Evolutionary conservation across 1,139 yeast species (phyloP), one percentile per base, ranked within the genome.

Genomic region (Debaryomyces robertsiae): DNA sequence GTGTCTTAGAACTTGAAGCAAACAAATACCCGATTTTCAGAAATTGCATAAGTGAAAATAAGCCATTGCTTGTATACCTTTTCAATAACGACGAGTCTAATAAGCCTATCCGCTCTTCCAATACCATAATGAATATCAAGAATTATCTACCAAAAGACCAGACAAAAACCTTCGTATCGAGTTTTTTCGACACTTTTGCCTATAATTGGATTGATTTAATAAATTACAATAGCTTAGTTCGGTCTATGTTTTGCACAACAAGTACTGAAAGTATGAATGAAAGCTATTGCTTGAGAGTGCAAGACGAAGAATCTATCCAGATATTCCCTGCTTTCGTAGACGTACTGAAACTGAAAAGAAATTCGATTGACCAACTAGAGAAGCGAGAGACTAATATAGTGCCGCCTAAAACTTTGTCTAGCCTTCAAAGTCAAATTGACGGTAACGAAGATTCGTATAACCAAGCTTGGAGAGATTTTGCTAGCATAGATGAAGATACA

Each of bases 131-230:
- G 49, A 57, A 52, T 25, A 48, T 49, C 42, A 55, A 54, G 30
- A 54, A 59, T 29, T 63, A 60, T 44, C 42, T 64, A n/a, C 33
- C 49, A 2, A 39, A 32, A 16, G 41, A 45, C 27, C 46, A 44
- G 2, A 43, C 41, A n/a, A 41, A 37, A 15, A 32, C 36, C 38
- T 39, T 46, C 7, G 56, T 70, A 33, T 68, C 61, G 4, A 50
- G 46, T 10, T 69, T 73, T 44, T 72, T 75, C 48, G 78, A 74
- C 45, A 46, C 47, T 1, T 63, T 75, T 50, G 77, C 79, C 0
- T 47, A 53, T 23, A 55, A 54, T 9, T 75, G 79, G 80, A 53
- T 66, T 7, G 52, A 58, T 25, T 57, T 56, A 7, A 48, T 63
- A 9, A 57, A 58, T 13, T 60, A 67, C 38, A 57, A 58, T 9